Percentiles rank a stretch among this genome's conserved stretches.
These are phyloP conservation scores for Aspergillus texensis DNA, from an alignment of 2,329 filamentous ascomycete genomes.

Conservation along the genomic window DNA sequence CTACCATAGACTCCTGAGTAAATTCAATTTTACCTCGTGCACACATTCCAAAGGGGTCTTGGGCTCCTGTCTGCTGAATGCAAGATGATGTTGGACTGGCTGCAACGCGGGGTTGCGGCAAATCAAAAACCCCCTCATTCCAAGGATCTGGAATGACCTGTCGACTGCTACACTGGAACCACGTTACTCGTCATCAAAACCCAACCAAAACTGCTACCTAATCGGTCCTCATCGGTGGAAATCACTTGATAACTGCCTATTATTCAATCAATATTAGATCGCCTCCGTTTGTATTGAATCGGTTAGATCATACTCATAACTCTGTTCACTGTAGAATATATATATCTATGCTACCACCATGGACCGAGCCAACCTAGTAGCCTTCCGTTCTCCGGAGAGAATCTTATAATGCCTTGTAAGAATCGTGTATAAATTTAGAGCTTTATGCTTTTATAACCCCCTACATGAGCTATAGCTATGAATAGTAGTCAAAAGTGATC, in stretches of 20 bases:
- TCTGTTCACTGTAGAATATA: too few species aligned
- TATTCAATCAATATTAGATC: neutral
- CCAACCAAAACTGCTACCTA: neutral
- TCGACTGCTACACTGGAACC: neutral
- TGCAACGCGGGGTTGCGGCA: neutral
- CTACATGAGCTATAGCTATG: neutral
- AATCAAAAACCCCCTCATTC: neutral
- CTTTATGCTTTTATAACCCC: neutral
- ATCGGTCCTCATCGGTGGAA: neutral
- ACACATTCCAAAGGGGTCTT: neutral
- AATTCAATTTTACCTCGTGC: neutral
- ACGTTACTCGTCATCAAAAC: neutral
- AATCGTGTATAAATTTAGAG: neutral
- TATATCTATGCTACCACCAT: neutral
- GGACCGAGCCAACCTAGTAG: neutral
- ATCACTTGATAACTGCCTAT: neutral
- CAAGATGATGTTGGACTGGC: neutral
- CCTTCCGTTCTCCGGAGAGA: neutral
- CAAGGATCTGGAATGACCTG: neutral
- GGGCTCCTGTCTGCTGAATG: neutral
- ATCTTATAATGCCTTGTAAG: neutral
- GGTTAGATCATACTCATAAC: too few species aligned
- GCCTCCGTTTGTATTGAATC: too few species aligned
- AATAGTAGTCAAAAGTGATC: neutral
- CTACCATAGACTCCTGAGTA: neutral